A percentile compares a stretch with the other conserved stretches of the same genome.
These are phyloP conservation scores for Zygoascus hellenicus DNA, from an alignment of 1,139 yeast species.

Conservation along the genomic window DNA sequence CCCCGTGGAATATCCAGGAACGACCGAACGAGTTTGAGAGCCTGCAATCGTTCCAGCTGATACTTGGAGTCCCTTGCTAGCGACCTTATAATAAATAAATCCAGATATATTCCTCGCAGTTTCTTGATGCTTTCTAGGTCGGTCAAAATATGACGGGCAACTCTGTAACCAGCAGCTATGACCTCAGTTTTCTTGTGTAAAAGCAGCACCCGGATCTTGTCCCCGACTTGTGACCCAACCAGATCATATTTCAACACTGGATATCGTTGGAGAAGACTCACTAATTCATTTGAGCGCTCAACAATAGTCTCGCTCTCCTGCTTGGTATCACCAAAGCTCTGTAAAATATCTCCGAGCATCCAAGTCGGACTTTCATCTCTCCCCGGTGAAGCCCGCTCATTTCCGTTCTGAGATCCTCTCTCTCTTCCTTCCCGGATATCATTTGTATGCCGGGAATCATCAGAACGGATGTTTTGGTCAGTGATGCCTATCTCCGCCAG, in stretches of 20 bases:
- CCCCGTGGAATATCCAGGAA: slow-evolving; percentile 58
- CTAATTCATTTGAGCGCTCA: slow-evolving; percentile 58
- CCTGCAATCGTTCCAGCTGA: slow-evolving; percentile 70
- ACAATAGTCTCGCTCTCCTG: slow-evolving; percentile 47
- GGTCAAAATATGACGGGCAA: slow-evolving; percentile 59
- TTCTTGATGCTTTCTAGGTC: slow-evolving; percentile 46
- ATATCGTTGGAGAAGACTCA: slow-evolving; percentile 48
- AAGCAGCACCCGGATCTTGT: slow-evolving; percentile 55
- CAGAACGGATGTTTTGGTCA: slow-evolving; percentile 1
- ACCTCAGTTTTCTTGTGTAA: slow-evolving; percentile 56
- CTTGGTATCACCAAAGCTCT: slow-evolving; percentile 42
- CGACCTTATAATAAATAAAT: slow-evolving; percentile 58
- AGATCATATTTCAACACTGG: slow-evolving; percentile 64
- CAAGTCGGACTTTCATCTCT: slow-evolving; percentile 42
- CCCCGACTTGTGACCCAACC: slow-evolving; percentile 54
- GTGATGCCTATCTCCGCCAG: slow-evolving; percentile 13
- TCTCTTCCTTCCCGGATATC: background rate
- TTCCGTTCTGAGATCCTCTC: background rate
- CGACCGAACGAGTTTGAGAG: slow-evolving; percentile 62
- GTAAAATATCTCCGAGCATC: slow-evolving; percentile 46
- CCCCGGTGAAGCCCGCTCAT: slow-evolving; percentile 5
- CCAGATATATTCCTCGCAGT: slow-evolving; percentile 46
- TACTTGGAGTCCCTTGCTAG: slow-evolving; percentile 50
- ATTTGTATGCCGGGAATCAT: slow-evolving; percentile 25
- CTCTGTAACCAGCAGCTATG: slow-evolving; percentile 68